Percentiles rank a stretch among this genome's conserved stretches.
Evolutionary conservation across 2,329 filamentous ascomycete genomes (phyloP).

Genomic region (Monilinia laxa): DNA sequence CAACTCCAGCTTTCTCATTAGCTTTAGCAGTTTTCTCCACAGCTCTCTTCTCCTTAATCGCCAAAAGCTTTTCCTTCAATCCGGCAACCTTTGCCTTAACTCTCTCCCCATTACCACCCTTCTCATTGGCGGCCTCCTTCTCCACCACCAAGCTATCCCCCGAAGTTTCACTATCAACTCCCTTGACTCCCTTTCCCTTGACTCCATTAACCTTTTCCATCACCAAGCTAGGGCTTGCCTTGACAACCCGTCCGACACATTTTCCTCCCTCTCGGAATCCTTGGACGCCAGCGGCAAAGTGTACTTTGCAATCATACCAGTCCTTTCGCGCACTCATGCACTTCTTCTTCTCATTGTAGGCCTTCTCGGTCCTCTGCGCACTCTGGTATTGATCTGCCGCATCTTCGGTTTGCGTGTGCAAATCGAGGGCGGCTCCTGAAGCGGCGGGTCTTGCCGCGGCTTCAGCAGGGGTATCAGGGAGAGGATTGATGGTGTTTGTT

Average conservation of each 20-base stretch:
- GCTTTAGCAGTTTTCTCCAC: background rate
- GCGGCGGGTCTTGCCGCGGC: background rate
- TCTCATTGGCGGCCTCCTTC: slow-evolving; percentile 1
- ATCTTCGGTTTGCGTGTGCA: slow-evolving; percentile 9
- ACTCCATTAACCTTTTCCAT: slow-evolving; percentile 4
- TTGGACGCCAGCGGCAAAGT: slow-evolving; percentile 13
- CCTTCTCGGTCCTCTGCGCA: slow-evolving; percentile 2
- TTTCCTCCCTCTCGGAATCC: slow-evolving; percentile 16
- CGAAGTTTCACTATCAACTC: background rate
- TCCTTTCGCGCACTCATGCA: slow-evolving; percentile 18
- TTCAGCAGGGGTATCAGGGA: slow-evolving; percentile 13
- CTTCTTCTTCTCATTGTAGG: slow-evolving; percentile 6
- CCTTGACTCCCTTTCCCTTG: background rate
- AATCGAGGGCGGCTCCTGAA: slow-evolving; percentile 9
- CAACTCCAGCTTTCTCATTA: background rate
- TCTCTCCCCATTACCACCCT: background rate
- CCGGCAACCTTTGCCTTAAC: slow-evolving; percentile 11
- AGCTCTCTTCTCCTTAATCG: slow-evolving; percentile 5
- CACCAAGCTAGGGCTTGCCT: slow-evolving; percentile 11
- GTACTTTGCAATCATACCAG: slow-evolving; percentile 11
- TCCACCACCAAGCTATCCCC: background rate
- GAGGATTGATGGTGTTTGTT: slow-evolving; percentile 21
- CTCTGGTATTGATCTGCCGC: background rate
- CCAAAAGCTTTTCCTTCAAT: slow-evolving; percentile 9
- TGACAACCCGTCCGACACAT: slow-evolving; percentile 13